These are phyloP conservation scores for Jacaranda copaia DNA, from an alignment of 257 asterid species.

Conservation along the genomic window DNA sequence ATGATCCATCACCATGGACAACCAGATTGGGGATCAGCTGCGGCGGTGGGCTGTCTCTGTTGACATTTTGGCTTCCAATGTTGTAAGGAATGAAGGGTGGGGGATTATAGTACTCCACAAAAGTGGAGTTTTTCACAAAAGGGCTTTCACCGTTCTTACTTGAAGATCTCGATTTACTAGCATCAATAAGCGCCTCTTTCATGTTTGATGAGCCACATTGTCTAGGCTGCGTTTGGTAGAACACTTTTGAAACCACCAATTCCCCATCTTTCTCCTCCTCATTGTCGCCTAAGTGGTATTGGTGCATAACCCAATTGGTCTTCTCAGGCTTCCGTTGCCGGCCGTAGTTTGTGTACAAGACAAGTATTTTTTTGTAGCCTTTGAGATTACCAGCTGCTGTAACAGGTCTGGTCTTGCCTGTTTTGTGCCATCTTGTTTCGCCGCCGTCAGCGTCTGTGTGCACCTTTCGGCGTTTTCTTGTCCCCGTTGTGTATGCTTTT, in stretches of 20 bases:
- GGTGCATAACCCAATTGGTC: slow-evolving; percentile 97
- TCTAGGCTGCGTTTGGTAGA: slow-evolving; percentile 94
- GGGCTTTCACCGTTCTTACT: neutral
- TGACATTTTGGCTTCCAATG: slow-evolving; percentile 41
- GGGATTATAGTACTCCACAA: slow-evolving; percentile 56
- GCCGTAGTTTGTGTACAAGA: slow-evolving; percentile 91
- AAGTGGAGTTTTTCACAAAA: slow-evolving; percentile 32
- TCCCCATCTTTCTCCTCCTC: slow-evolving; percentile 95
- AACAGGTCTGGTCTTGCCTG: slow-evolving; percentile 84
- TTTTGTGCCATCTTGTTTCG: slow-evolving; percentile 96
- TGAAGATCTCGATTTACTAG: slow-evolving; percentile 18
- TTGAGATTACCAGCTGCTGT: slow-evolving; percentile 44
- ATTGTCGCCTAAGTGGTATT: slow-evolving; percentile 80
- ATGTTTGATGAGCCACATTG: slow-evolving; percentile 63
- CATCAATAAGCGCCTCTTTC: slow-evolving; percentile 35
- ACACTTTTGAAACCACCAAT: slow-evolving; percentile 87
- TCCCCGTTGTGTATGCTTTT: slow-evolving; percentile 93
- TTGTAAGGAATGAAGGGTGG: slow-evolving; percentile 40
- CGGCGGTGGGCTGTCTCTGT: slow-evolving; percentile 50
- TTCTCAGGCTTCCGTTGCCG: slow-evolving; percentile 88
- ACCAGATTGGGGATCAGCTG: slow-evolving; percentile 54
- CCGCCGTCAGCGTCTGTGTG: slow-evolving; percentile 77
- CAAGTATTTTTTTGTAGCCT: slow-evolving; percentile 89
- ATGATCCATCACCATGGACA: slow-evolving; percentile 67
- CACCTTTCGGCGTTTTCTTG: slow-evolving; percentile 85